Evolutionary conservation across 2,329 filamentous ascomycete genomes (phyloP).

Genomic region (Pseudogymnoascus sp.): DNA sequence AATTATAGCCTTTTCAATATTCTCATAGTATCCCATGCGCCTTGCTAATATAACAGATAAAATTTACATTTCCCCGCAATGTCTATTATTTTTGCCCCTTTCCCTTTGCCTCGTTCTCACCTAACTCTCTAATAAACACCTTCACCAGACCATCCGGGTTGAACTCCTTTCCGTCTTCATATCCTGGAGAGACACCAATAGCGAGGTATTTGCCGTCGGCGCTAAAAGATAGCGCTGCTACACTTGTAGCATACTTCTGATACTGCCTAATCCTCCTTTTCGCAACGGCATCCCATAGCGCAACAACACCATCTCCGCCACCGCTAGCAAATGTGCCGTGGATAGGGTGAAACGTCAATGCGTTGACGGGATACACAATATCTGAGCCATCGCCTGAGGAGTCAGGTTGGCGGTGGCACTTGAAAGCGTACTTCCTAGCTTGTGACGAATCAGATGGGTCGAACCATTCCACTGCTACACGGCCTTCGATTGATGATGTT

Average conservation of each 20-base stretch:
- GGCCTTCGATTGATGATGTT: slow-evolving; percentile 84
- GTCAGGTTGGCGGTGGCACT: slow-evolving; percentile 79
- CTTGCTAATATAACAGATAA: slow-evolving; percentile 12
- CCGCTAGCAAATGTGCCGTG: slow-evolving; percentile 60
- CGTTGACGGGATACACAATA: slow-evolving; percentile 65
- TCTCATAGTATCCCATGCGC: slow-evolving; percentile 8
- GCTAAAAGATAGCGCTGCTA: slow-evolving; percentile 56
- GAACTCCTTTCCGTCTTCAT: slow-evolving; percentile 60
- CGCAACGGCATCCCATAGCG: slow-evolving; percentile 62
- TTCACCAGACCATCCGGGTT: slow-evolving; percentile 67
- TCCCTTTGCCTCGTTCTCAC: slow-evolving; percentile 65
- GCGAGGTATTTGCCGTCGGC: slow-evolving; percentile 56
- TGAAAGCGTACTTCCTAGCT: slow-evolving; percentile 94
- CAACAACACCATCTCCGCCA: slow-evolving; percentile 63
- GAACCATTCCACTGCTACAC: slow-evolving; percentile 97
- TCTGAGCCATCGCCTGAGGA: slow-evolving; percentile 51
- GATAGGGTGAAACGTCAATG: slow-evolving; percentile 60
- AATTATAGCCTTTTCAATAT: neutral
- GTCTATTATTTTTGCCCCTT: slow-evolving; percentile 24
- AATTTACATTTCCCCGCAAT: neutral
- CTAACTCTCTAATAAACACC: slow-evolving; percentile 74
- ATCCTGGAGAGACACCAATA: slow-evolving; percentile 59
- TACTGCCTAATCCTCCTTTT: slow-evolving; percentile 65
- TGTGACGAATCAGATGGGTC: slow-evolving; percentile 82
- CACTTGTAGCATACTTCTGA: slow-evolving; percentile 53